A percentile compares a stretch with the other conserved stretches of the same genome.
Conservation (phyloP, 805 yeast genomes). For the Starmerella sp. region DNA sequence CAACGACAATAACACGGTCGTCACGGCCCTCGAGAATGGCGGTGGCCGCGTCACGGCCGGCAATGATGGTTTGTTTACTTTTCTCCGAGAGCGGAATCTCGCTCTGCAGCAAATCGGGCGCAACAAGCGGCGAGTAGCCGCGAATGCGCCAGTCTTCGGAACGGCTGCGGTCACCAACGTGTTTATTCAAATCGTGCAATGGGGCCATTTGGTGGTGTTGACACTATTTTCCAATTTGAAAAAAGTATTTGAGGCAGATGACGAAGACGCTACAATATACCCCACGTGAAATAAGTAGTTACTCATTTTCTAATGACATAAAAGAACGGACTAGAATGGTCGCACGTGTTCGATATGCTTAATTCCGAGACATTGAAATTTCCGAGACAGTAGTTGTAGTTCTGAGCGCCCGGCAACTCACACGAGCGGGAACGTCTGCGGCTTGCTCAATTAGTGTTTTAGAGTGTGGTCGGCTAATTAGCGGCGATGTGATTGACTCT, state of each 20-base stretch:
- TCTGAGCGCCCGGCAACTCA: no score
- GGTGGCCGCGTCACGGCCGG: constrained; percentile 66
- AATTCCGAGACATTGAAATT: background rate
- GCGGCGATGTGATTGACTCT: no score
- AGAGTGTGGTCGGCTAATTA: no score
- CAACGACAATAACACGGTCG: constrained; percentile 77
- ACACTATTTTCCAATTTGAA: no score
- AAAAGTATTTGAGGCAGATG: constrained; percentile 1
- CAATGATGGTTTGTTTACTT: constrained; percentile 51
- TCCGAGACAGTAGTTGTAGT: background rate
- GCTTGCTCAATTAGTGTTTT: no score
- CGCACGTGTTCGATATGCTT: background rate
- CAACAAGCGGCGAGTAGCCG: constrained; percentile 92
- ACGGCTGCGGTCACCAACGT: constrained; percentile 23
- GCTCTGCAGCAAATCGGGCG: constrained; percentile 85
- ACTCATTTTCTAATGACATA: background rate
- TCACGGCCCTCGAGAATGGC: constrained; percentile 68
- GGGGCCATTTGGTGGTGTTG: constrained; percentile 16
- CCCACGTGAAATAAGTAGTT: background rate
- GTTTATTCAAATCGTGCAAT: constrained; percentile 20
- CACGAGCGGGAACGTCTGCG: no score
- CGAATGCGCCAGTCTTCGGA: constrained; percentile 33
- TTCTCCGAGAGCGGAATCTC: constrained; percentile 60
- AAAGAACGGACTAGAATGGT: background rate
- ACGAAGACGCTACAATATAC: background rate